Evolutionary conservation across 106 monocot species (phyloP).

Genomic region (Posidonia australis): DNA sequence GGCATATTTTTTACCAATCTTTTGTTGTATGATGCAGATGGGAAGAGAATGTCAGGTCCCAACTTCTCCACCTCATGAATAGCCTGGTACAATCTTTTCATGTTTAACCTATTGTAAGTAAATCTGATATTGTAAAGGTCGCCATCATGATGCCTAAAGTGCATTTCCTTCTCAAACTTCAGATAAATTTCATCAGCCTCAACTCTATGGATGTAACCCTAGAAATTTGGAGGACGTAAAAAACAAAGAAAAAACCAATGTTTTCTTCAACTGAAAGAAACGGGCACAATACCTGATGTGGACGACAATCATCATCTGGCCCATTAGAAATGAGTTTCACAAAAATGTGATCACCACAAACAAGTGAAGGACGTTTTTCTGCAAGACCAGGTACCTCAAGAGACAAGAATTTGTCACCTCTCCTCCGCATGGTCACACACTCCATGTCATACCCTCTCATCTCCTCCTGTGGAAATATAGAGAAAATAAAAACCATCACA

Average conservation of each 20-base stretch:
- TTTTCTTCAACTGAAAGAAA: background rate
- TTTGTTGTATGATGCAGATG: slow-evolving; percentile 17
- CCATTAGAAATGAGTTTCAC: slow-evolving; percentile 23
- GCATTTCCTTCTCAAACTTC: slow-evolving; percentile 45
- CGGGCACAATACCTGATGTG: slow-evolving; percentile 47
- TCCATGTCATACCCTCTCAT: slow-evolving; percentile 88
- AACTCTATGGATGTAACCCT: slow-evolving; percentile 84
- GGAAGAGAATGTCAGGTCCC: slow-evolving; percentile 57
- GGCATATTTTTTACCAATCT: slow-evolving; percentile 24
- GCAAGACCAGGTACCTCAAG: slow-evolving; percentile 88
- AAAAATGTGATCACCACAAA: slow-evolving; percentile 66
- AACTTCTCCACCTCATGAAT: slow-evolving; percentile 42
- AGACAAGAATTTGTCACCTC: slow-evolving; percentile 48
- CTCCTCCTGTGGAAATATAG: slow-evolving; percentile 38
- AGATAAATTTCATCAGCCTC: slow-evolving; percentile 85
- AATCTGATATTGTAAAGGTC: slow-evolving; percentile 69
- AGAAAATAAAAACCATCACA: background rate
- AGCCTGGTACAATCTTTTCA: slow-evolving; percentile 74
- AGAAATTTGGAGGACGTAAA: background rate
- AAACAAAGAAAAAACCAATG: background rate
- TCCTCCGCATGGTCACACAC: slow-evolving; percentile 54
- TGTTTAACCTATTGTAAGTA: slow-evolving; percentile 70
- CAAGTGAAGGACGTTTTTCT: slow-evolving; percentile 85
- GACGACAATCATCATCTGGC: slow-evolving; percentile 3
- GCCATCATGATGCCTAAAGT: slow-evolving; percentile 33